Conservation (phyloP, 75 land plant species). For the Azolla pinnata region DNA sequence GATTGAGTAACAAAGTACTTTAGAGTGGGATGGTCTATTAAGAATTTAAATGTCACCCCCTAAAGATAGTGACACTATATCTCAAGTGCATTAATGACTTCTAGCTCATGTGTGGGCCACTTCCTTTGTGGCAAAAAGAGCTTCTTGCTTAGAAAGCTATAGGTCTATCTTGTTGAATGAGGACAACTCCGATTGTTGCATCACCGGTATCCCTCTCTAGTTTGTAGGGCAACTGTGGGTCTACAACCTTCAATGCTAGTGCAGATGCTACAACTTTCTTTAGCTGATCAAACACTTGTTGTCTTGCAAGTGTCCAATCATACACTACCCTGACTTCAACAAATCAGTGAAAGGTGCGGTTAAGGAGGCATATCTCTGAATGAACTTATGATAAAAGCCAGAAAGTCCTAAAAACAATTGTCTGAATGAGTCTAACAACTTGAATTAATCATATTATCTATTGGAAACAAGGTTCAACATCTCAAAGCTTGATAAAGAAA, state of each 20-base stretch:
- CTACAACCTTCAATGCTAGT: background rate
- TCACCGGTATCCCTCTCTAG: background rate
- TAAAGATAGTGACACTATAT: constrained; percentile 16
- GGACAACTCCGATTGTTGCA: background rate
- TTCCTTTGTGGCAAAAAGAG: background rate
- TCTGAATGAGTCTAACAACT: no score
- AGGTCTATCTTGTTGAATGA: background rate
- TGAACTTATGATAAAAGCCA: background rate
- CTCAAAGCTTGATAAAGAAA: no score
- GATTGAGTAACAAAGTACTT: background rate
- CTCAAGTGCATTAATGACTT: constrained; percentile 10
- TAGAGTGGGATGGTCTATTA: background rate
- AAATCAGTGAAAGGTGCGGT: background rate
- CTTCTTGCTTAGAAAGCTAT: background rate
- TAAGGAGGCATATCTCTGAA: background rate
- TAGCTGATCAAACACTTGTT: background rate
- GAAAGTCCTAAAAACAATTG: background rate
- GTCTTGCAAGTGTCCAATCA: background rate
- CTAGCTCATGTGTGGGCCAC: constrained; percentile 7
- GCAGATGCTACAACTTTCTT: background rate
- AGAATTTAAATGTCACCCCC: constrained; percentile 4
- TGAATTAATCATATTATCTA: no score
- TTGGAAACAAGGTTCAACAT: no score
- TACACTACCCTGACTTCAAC: background rate
- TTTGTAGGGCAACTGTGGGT: background rate